Percentiles rank a stretch among this genome's conserved stretches.
phyloP scores from a whole-genome alignment of 805 yeast species.

The Kurtzmaniella cleridarum region DNA sequence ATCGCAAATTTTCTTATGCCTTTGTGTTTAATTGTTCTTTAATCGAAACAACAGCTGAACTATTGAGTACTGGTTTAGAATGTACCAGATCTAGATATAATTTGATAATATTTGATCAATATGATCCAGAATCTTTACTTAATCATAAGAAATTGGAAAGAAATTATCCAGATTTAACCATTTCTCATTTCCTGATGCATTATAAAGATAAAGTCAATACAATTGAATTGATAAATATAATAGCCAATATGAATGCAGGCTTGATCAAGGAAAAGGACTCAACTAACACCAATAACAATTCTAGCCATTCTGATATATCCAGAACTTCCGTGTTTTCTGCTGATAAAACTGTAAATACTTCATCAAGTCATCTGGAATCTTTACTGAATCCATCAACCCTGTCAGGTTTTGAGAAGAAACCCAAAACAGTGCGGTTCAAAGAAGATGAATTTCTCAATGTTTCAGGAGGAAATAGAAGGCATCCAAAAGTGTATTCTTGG shows the following conservation, averaged over 20 bases:
- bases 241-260: conserved; percentile 9
- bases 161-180: conserved; percentile 11
- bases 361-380: conserved; percentile 5
- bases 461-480: background rate
- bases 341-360: conserved; percentile 7
- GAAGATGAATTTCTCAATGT: conserved; percentile 15
- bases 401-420: background rate
- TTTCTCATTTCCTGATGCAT: conserved; percentile 13
- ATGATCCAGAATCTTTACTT: conserved; percentile 8
- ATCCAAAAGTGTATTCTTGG: conserved; percentile 17
- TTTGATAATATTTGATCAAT: conserved; percentile 16
- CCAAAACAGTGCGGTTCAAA: conserved; percentile 9
- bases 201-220: conserved; percentile 16
- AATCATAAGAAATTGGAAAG: conserved; percentile 4
- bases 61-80: conserved; percentile 21
- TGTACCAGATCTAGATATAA: conserved; percentile 21
- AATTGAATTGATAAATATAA: conserved; percentile 13
- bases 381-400: conserved; percentile 2
- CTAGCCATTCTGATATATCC: background rate
- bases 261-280: background rate
- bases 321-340: conserved; percentile 9
- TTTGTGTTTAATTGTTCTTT: conserved; percentile 15
- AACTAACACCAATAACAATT: background rate
- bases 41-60: conserved; percentile 15
- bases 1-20: conserved; percentile 14